phyloP scores from a whole-genome alignment of 805 yeast species.

The Groenewaldozyma tartarivorans region DNA sequence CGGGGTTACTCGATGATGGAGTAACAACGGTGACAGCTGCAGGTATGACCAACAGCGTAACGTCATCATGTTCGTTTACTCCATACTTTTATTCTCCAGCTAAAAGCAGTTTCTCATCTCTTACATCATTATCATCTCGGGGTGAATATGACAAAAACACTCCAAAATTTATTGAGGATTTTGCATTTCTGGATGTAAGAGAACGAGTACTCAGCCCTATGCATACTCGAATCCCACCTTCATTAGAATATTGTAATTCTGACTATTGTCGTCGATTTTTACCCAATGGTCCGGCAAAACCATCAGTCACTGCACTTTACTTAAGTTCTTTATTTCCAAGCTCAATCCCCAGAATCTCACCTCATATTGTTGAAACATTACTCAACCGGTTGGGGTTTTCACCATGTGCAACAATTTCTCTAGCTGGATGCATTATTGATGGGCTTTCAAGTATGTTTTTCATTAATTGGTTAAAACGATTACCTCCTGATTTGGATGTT shows the following conservation, averaged over 20 bases:
- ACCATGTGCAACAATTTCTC: slow-evolving; percentile 2
- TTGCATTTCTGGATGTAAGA: neutral
- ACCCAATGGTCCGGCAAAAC: neutral
- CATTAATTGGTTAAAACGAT: slow-evolving; percentile 9
- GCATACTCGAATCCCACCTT: slow-evolving; percentile 4
- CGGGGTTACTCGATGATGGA: neutral
- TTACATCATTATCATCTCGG: neutral
- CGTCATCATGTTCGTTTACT: too few relatives aligned
- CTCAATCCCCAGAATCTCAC: slow-evolving; percentile 4
- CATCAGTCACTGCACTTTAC: slow-evolving; percentile 6
- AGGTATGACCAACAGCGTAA: too few relatives aligned
- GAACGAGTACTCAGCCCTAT: slow-evolving; percentile 5
- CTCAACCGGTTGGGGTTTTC: slow-evolving; percentile 2
- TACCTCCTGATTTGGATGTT: slow-evolving; percentile 7
- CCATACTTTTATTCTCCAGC: neutral
- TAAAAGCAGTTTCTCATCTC: neutral
- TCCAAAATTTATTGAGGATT: neutral
- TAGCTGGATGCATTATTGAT: slow-evolving; percentile 10
- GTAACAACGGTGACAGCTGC: neutral
- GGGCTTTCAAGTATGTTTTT: slow-evolving; percentile 11
- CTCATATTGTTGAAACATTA: slow-evolving; percentile 4
- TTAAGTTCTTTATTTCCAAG: slow-evolving; percentile 7
- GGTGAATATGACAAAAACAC: neutral
- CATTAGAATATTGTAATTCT: neutral
- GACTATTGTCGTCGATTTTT: neutral